These are phyloP conservation scores for Fusarium subtropicale DNA, from an alignment of 2,329 filamentous ascomycete species.

Conservation along the genomic window DNA sequence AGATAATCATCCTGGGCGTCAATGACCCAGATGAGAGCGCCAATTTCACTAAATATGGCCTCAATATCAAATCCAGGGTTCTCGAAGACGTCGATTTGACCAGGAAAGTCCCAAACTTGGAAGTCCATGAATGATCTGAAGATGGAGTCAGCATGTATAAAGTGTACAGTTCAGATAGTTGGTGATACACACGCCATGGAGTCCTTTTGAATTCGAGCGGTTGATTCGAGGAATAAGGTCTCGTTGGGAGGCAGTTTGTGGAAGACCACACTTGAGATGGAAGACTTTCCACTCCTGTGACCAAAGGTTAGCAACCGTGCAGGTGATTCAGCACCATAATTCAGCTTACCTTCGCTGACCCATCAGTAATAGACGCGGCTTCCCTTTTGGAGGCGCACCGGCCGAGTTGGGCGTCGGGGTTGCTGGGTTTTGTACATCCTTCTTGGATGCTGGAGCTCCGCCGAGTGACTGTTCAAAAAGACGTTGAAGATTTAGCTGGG, in stretches of 20 bases:
- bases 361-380: conserved; percentile 92
- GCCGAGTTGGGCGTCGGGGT: conserved; percentile 55
- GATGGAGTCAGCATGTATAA: conserved; percentile 7
- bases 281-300: conserved; percentile 92
- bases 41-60: conserved; percentile 92
- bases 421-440: conserved; percentile 59
- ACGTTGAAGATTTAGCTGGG: conserved; percentile 72
- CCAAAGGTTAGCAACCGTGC: conserved; percentile 7
- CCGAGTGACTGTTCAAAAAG: conserved; percentile 70
- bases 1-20: conserved; percentile 98
- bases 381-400: conserved; percentile 68
- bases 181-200: conserved; percentile 81
- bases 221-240: conserved; percentile 95
- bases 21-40: conserved; percentile 97
- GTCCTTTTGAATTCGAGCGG: conserved; percentile 92
- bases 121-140: conserved; percentile 97
- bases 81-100: conserved; percentile 89
- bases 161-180: not conserved
- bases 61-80: conserved; percentile 91
- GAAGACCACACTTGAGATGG: conserved; percentile 98
- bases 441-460: conserved; percentile 62
- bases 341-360: conserved; percentile 84
- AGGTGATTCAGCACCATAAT: not conserved
- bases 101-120: conserved; percentile 97
- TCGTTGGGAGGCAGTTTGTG: conserved; percentile 97